A percentile compares a stretch with the other conserved stretches of the same genome.
phyloP scores from a whole-genome alignment of 441 rosid genomes.

The Cnidoscolus chayamansa region DNA sequence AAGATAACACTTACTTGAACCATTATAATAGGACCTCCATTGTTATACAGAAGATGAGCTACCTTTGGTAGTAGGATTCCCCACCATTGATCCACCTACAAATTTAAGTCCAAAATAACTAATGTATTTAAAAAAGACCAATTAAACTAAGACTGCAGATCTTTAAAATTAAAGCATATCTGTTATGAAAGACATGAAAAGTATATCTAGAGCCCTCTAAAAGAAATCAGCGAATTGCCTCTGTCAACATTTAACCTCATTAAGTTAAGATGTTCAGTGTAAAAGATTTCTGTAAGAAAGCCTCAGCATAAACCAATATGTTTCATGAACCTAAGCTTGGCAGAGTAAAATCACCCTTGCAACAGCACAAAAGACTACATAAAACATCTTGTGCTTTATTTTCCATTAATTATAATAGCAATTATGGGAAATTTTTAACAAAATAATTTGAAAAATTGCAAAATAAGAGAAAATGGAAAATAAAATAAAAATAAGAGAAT shows the following conservation, averaged over 20 bases:
- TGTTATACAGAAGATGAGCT: conserved; percentile 62
- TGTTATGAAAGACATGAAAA: not conserved
- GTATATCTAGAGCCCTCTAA: not conserved
- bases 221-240: not conserved
- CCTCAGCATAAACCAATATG: not conserved
- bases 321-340: not conserved
- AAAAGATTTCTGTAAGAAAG: not conserved
- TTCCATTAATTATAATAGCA: not conserved
- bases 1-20: conserved; percentile 57
- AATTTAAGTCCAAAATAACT: conserved; percentile 17
- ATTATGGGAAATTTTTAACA: not conserved
- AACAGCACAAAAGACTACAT: not conserved
- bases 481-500: not conserved
- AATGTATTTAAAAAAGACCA: not conserved
- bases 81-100: conserved; percentile 94
- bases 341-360: not conserved
- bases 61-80: conserved; percentile 63
- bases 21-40: conserved; percentile 92
- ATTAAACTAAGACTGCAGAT: not conserved
- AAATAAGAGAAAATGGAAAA: not conserved
- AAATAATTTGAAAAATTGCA: not conserved
- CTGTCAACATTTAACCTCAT: not conserved
- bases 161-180: conserved; percentile 6
- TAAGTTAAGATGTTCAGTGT: not conserved
- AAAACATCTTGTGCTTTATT: not conserved